phyloP scores from a whole-genome alignment of 31 red algal species.

The Endocladia muricata region DNA sequence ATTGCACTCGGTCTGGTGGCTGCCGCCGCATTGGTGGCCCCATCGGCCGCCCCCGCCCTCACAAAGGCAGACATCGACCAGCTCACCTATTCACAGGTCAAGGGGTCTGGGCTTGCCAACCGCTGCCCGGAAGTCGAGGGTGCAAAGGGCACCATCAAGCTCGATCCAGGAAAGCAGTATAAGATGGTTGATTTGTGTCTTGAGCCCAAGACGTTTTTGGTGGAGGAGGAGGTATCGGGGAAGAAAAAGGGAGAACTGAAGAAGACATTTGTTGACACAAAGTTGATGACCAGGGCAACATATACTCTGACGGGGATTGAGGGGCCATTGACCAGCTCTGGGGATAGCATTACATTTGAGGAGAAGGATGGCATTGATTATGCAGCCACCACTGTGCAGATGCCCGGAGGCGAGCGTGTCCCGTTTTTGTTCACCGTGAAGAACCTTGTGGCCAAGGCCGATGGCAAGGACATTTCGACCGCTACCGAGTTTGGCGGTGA shows the following conservation, averaged over 20 bases:
- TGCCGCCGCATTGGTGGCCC: slow-evolving; percentile 39
- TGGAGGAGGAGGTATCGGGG: slow-evolving; percentile 84
- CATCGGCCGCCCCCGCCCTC: slow-evolving; percentile 43
- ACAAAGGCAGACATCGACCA: slow-evolving; percentile 84
- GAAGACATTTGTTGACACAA: slow-evolving; percentile 91
- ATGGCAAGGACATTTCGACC: slow-evolving; percentile 80
- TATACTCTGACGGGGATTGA: slow-evolving; percentile 94
- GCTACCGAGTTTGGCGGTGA: slow-evolving; percentile 96
- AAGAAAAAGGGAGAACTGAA: slow-evolving; percentile 70
- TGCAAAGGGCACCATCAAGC: slow-evolving; percentile 86
- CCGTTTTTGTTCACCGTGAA: slow-evolving; percentile 99
- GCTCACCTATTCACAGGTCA: slow-evolving; percentile 97
- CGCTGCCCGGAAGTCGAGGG: slow-evolving; percentile 95
- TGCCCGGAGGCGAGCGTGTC: slow-evolving; percentile 97
- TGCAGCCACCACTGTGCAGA: slow-evolving; percentile 93
- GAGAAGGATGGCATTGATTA: slow-evolving; percentile 99
- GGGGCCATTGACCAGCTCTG: slow-evolving; percentile 57
- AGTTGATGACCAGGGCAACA: slow-evolving; percentile 95
- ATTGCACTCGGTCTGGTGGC: slow-evolving; percentile 47
- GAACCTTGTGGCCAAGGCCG: slow-evolving; percentile 82
- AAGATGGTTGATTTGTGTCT: slow-evolving; percentile 97
- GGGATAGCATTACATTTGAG: slow-evolving; percentile 60
- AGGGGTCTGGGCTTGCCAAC: slow-evolving; percentile 95
- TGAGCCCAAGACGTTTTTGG: slow-evolving; percentile 95
- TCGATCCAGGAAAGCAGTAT: slow-evolving; percentile 80